These are phyloP conservation scores for Leccinum barrowsii DNA, from an alignment of 768 basidiomycete species.

Conservation along the genomic window DNA sequence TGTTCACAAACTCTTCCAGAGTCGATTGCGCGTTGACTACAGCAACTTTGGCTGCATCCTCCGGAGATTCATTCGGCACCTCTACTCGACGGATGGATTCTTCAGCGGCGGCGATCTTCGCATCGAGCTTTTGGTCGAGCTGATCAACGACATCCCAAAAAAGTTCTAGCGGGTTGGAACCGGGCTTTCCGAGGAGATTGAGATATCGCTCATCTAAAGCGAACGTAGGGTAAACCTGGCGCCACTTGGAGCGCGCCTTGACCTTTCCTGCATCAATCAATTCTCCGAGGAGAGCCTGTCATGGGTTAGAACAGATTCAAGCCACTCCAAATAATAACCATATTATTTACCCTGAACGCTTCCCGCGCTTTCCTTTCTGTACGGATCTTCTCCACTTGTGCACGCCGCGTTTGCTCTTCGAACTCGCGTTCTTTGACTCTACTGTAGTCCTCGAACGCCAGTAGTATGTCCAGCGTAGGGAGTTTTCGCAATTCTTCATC, in stretches of 20 bases:
- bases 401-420: slow-evolving; percentile 78
- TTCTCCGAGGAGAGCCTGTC: slow-evolving; percentile 65
- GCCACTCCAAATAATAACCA: not conserved
- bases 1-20: slow-evolving; percentile 56
- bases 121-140: slow-evolving; percentile 81
- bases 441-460: slow-evolving; percentile 93
- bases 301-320: not conserved
- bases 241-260: slow-evolving; percentile 87
- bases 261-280: slow-evolving; percentile 65
- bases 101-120: slow-evolving; percentile 68
- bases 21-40: slow-evolving; percentile 54
- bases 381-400: slow-evolving; percentile 79
- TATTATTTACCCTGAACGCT: slow-evolving; percentile 66
- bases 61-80: slow-evolving; percentile 28
- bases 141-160: slow-evolving; percentile 94
- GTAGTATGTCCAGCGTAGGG: slow-evolving; percentile 87
- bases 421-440: slow-evolving; percentile 87
- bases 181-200: slow-evolving; percentile 85
- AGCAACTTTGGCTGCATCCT: slow-evolving; percentile 34
- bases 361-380: slow-evolving; percentile 89
- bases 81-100: slow-evolving; percentile 49
- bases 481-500: slow-evolving; percentile 78
- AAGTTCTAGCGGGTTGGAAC: slow-evolving; percentile 91
- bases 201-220: slow-evolving; percentile 79
- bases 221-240: slow-evolving; percentile 77